A percentile compares a stretch with the other conserved stretches of the same genome.
Evolutionary conservation across 257 asterid species (phyloP).

Genomic region (Datura wrightii): DNA sequence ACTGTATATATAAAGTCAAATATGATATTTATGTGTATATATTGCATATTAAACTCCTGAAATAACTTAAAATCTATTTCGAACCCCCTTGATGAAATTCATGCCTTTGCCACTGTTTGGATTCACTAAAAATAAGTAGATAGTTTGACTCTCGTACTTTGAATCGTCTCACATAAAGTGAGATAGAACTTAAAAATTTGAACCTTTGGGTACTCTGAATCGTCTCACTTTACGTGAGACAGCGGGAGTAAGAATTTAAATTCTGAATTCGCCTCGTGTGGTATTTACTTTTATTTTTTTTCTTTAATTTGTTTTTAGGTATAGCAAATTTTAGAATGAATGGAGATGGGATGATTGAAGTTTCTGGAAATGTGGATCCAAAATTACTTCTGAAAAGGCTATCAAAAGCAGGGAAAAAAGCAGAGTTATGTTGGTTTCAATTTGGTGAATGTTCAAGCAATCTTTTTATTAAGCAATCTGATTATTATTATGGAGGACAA

Average conservation of each 20-base stretch:
- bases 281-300: background rate
- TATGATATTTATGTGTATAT: too few species aligned
- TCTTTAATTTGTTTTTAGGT: background rate
- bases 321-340: constrained; percentile 39
- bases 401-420: constrained; percentile 34
- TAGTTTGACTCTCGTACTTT: background rate
- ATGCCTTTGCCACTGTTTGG: too few species aligned
- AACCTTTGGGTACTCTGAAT: too few species aligned
- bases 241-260: background rate
- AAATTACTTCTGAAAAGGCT: constrained; percentile 35
- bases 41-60: too few species aligned
- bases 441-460: constrained; percentile 44
- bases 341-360: constrained; percentile 36
- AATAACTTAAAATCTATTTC: too few species aligned
- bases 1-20: too few species aligned
- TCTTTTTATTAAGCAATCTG: constrained; percentile 28
- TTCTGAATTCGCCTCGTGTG: background rate
- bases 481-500: background rate
- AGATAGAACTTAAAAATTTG: too few species aligned
- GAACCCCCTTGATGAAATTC: too few species aligned
- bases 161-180: background rate
- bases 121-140: background rate
- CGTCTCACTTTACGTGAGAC: too few species aligned
- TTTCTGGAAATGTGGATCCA: constrained; percentile 43
- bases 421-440: constrained; percentile 39